These are phyloP conservation scores for Musa schizocarpa DNA, from an alignment of 176 grass and related monocot genomes.

Conservation along the genomic window DNA sequence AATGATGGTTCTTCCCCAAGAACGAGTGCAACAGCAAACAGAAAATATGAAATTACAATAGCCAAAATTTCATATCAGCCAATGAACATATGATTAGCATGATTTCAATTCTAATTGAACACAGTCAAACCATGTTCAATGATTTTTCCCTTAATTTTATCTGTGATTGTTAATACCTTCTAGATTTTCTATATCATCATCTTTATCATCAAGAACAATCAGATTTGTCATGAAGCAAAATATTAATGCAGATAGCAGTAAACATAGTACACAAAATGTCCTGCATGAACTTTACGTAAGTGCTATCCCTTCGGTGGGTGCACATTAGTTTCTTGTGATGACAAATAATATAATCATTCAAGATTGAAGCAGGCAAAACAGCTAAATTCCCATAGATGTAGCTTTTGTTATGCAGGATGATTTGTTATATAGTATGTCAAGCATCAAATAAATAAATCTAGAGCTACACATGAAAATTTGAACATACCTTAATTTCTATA, in stretches of 20 bases:
- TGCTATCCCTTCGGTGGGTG: not conserved
- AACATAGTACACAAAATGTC: not conserved
- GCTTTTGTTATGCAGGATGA: too few relatives aligned
- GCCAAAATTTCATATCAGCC: not conserved
- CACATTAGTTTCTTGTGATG: not conserved
- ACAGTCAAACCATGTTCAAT: not conserved
- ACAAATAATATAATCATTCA: not conserved
- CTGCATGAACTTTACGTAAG: not conserved
- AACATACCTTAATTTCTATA: slow-evolving; percentile 63
- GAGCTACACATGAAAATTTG: too few relatives aligned
- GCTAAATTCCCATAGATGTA: too few relatives aligned
- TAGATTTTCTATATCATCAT: not conserved
- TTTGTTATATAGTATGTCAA: too few relatives aligned
- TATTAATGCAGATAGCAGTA: not conserved
- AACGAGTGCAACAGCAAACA: not conserved
- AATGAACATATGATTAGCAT: not conserved
- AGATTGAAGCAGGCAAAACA: not conserved
- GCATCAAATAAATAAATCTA: not conserved
- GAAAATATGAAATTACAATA: not conserved
- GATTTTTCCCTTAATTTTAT: not conserved
- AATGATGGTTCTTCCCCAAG: not conserved
- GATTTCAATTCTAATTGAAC: not conserved
- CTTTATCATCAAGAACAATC: too few relatives aligned
- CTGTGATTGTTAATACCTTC: not conserved
- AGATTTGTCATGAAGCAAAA: too few relatives aligned